A percentile compares a stretch with the other conserved stretches of the same genome.
These are phyloP conservation scores for Panaeolus cyanescens DNA, from an alignment of 768 basidiomycete genomes.

Conservation along the genomic window DNA sequence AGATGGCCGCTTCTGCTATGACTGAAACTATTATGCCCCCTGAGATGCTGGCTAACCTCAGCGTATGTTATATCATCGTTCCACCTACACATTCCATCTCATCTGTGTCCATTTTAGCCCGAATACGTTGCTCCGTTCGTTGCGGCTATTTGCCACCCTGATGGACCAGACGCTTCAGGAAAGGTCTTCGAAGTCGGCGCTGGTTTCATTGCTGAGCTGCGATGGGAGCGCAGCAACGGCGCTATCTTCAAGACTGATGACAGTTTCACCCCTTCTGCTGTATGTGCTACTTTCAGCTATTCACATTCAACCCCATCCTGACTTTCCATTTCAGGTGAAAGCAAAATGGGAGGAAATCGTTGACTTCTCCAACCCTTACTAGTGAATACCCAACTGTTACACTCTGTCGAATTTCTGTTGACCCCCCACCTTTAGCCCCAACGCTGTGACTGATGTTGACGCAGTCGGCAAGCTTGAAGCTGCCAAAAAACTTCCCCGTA, in stretches of 20 bases:
- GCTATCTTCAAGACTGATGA: slow-evolving; percentile 87
- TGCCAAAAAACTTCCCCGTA: slow-evolving; percentile 64
- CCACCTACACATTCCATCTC: slow-evolving; percentile 1
- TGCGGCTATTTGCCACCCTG: slow-evolving; percentile 81
- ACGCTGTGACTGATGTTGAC: slow-evolving; percentile 63
- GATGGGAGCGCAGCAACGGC: slow-evolving; percentile 92
- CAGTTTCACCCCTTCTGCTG: slow-evolving; percentile 93
- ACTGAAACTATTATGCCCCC: slow-evolving; percentile 94
- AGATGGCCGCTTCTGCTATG: slow-evolving; percentile 97
- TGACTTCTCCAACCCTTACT: slow-evolving; percentile 72
- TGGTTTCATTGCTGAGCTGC: slow-evolving; percentile 87
- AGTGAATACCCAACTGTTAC: slow-evolving; percentile 46
- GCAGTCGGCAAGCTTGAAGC: slow-evolving; percentile 58
- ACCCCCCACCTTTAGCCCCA: slow-evolving; percentile 55
- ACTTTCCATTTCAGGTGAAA: slow-evolving; percentile 59
- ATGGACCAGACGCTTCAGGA: slow-evolving; percentile 78
- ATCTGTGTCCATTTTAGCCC: slow-evolving; percentile 49
- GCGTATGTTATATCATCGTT: slow-evolving; percentile 42
- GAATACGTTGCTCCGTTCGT: slow-evolving; percentile 94
- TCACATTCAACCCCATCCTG: neutral
- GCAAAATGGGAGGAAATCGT: slow-evolving; percentile 80
- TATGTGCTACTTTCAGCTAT: slow-evolving; percentile 29
- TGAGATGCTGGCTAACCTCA: slow-evolving; percentile 88
- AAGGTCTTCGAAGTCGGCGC: slow-evolving; percentile 92
- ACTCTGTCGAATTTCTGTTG: neutral